A percentile compares a stretch with the other conserved stretches of the same genome.
phyloP scores from a whole-genome alignment of 2,329 filamentous ascomycete genomes.

The Aschersonia sp. region DNA sequence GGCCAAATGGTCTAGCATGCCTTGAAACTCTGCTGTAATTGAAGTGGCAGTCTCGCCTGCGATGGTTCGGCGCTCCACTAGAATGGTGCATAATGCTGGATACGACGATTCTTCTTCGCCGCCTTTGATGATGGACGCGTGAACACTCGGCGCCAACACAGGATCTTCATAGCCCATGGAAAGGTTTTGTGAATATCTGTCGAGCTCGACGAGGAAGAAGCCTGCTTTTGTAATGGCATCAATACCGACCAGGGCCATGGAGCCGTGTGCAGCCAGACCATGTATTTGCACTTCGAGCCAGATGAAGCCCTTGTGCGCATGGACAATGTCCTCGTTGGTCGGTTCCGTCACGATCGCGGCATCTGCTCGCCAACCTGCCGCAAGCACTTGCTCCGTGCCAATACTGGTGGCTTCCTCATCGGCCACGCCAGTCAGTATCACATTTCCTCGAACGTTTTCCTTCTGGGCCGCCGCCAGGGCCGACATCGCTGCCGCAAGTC shows the following conservation, averaged over 20 bases:
- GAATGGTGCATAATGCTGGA: conserved; percentile 30
- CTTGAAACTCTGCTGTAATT: conserved; percentile 21
- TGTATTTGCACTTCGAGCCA: conserved; percentile 27
- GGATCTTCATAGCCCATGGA: conserved; percentile 12
- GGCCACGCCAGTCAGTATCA: conserved; percentile 36
- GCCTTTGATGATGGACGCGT: conserved; percentile 31
- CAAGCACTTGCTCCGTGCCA: conserved; percentile 33
- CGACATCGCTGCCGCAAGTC: conserved; percentile 30
- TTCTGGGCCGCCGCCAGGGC: conserved; percentile 23
- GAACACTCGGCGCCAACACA: conserved; percentile 23
- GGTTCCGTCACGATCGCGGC: conserved; percentile 35
- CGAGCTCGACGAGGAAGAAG: conserved; percentile 28
- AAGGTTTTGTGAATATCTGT: conserved; percentile 23
- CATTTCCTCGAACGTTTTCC: conserved; percentile 27
- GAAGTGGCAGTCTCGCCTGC: conserved; percentile 23
- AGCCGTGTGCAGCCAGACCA: conserved; percentile 27
- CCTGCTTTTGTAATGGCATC: conserved; percentile 35
- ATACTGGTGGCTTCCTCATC: conserved; percentile 37
- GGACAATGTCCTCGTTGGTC: conserved; percentile 24
- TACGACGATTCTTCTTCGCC: conserved; percentile 38
- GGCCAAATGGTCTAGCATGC: conserved; percentile 18
- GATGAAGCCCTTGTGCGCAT: conserved; percentile 35
- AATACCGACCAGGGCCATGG: conserved; percentile 25
- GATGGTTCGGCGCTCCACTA: conserved; percentile 32
- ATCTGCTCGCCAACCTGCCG: conserved; percentile 37